phyloP scores from a whole-genome alignment of 257 asterid species.

The Fraxinus americana region DNA sequence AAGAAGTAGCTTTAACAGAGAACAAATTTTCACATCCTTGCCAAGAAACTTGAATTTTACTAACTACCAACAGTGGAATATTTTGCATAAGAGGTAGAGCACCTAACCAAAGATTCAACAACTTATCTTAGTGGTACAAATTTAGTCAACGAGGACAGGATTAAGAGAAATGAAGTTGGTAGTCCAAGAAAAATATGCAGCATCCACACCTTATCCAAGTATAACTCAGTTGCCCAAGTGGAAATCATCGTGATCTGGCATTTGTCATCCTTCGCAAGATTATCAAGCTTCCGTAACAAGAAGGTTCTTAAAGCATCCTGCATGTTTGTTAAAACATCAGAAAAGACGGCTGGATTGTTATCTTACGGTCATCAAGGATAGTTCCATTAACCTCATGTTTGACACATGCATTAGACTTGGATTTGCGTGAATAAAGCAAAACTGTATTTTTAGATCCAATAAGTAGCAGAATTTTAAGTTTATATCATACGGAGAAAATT shows the following conservation, averaged over 20 bases:
- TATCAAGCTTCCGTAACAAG: conserved; percentile 93
- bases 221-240: conserved; percentile 91
- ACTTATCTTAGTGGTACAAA: conserved; percentile 5
- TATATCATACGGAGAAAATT: background rate
- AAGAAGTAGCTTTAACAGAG: conserved; percentile 7
- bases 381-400: background rate
- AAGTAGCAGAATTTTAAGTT: background rate
- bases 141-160: conserved; percentile 8
- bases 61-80: background rate
- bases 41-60: background rate
- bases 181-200: conserved; percentile 25
- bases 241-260: conserved; percentile 98
- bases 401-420: background rate
- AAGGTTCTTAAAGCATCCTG: conserved; percentile 98
- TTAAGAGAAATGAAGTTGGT: conserved; percentile 5
- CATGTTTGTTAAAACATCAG: conserved; percentile 23
- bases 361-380: background rate
- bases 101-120: conserved; percentile 10
- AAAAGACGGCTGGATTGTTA: background rate
- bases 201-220: conserved; percentile 81
- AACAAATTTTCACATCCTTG: conserved; percentile 2
- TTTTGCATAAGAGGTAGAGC: conserved; percentile 4
- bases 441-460: background rate
- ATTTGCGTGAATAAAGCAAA: background rate
- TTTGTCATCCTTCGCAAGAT: conserved; percentile 82